Conservation (phyloP, 192 early-diverging fungal genomes). For the Oehlia diaphana region DNA sequence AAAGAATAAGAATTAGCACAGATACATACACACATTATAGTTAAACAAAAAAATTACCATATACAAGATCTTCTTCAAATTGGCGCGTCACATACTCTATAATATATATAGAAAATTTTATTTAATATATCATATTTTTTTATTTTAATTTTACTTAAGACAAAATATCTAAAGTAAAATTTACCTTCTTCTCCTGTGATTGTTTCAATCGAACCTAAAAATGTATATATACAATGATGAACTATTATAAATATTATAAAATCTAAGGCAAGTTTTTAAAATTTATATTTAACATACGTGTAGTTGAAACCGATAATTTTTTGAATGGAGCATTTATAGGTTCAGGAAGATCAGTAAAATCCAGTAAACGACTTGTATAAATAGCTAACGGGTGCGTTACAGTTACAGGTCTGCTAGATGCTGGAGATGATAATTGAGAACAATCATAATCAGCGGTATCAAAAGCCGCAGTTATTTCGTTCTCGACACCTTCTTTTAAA, state of each 20-base stretch:
- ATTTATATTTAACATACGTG: neutral
- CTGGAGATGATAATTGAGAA: neutral
- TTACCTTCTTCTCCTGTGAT: no score
- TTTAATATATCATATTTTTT: no score
- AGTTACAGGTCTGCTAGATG: conserved; percentile 4
- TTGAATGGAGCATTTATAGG: neutral
- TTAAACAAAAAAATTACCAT: neutral
- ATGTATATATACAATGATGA: neutral
- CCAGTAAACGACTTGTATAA: neutral
- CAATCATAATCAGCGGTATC: neutral
- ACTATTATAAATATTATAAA: neutral
- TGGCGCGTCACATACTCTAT: neutral
- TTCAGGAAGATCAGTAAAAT: neutral
- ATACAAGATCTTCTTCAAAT: neutral
- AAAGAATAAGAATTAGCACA: no score
- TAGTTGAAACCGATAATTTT: neutral
- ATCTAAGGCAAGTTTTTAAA: neutral
- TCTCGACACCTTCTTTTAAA: neutral
- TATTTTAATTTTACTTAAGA: neutral
- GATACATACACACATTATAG: no score
- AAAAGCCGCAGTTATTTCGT: neutral
- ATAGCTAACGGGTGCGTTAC: neutral
- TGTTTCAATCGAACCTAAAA: neutral
- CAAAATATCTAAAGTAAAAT: neutral
- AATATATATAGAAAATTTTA: neutral